Conservation (phyloP, 345 rosid genomes). For the Anacardium occidentale region DNA sequence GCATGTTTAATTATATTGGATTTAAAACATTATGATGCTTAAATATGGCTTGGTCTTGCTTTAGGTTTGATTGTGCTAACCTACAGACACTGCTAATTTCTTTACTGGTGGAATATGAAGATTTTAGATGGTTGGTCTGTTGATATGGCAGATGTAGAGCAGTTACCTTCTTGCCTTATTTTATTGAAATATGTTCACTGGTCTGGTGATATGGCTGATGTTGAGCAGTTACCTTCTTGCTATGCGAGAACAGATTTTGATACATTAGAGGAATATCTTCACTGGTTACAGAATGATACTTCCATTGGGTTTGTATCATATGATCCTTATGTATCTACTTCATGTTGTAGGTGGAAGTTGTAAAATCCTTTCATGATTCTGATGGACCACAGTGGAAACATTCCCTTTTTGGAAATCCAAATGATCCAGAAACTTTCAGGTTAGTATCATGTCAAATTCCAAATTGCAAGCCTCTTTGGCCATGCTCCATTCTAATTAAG, state of each 20-base stretch:
- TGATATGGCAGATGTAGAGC: neutral
- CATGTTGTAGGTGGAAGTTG: conserved; percentile 71
- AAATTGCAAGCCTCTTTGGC: neutral
- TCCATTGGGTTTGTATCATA: conserved; percentile 10
- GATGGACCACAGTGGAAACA: conserved; percentile 88
- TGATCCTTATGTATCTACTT: conserved; percentile 15
- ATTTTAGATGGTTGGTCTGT: neutral
- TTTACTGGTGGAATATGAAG: neutral
- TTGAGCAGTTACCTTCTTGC: neutral
- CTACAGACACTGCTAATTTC: neutral
- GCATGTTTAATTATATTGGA: neutral
- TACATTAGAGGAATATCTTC: neutral
- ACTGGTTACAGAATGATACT: neutral
- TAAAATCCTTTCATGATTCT: conserved; percentile 72
- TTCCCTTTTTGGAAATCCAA: conserved; percentile 97
- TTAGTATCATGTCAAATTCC: conserved; percentile 28
- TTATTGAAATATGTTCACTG: conserved; percentile 4
- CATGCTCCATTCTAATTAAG: too few relatives aligned
- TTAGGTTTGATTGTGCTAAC: neutral
- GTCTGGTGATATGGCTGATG: neutral
- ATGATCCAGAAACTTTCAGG: conserved; percentile 93
- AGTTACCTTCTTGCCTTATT: conserved; percentile 2
- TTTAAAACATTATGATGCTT: neutral
- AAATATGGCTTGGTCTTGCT: neutral
- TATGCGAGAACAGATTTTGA: conserved; percentile 2